Evolutionary conservation across 208 protist genomes (phyloP), one percentile per base, ranked within the genome.

Genomic region (Trypanosoma melophagium): DNA sequence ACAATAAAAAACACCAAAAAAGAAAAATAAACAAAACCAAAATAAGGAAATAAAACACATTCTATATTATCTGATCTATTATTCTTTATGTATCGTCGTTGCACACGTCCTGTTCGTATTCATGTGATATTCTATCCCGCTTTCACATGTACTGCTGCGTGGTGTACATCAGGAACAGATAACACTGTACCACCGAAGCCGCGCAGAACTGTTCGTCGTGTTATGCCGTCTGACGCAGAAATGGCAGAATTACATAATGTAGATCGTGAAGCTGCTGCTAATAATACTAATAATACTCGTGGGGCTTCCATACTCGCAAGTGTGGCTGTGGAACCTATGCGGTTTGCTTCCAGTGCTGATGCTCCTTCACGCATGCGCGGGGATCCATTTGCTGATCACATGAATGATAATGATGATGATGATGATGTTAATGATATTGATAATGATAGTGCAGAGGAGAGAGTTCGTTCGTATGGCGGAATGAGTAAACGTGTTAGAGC

Each of bases 201-300:
- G 3, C 55, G 47, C 7, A 7, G 45, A 0, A 45, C 12, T 19
- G 49, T 16, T n/a, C 28, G 60, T 60, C 55, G 54, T 54, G 51
- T 74, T 49, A 10, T 49, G 7, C 38, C 68, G 3, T 28, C 60
- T 35, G 70, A 76, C 21, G 70, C 62, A 35, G 70, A 76, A 17
- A 57, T 76, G 63, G 55, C 70, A 16, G 58, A 64, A 16, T 40
- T 73, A 49, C 57, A 60, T 17, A 45, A 14, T 28, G 41, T 52
- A 3, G 55, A 60, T 7, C 14, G 14, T 2, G 49, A 52, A 2
- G 51, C 25, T 0, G 52, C 25, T 21, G 31, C 25, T 38, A 1
- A 1, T 38, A 1, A 1, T 35, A 5, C 5, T 35, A 1, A 35
- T 35, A 35, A 7, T 35, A 35, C 22, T 24, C n/a, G 22, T 21